Percentiles rank a stretch among this genome's conserved stretches.
phyloP scores from a whole-genome alignment of 768 basidiomycete genomes.

The Tephrocybe sp. region DNA sequence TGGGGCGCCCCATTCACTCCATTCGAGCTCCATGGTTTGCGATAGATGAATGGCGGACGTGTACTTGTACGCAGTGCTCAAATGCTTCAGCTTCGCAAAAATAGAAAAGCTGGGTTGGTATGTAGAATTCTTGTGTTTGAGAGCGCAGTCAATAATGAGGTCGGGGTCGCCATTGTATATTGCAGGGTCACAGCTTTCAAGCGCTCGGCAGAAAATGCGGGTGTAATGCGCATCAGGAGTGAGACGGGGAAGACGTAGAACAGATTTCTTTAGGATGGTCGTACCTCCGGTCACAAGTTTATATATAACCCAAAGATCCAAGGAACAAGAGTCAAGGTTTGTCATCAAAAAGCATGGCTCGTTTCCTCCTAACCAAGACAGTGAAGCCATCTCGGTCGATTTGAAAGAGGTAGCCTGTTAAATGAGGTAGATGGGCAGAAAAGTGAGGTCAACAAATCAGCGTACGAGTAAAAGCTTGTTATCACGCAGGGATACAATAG shows the following conservation, averaged over 20 bases:
- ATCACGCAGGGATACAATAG: too few species aligned
- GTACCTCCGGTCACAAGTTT: not conserved
- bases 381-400: not conserved
- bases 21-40: not conserved
- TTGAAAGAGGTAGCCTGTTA: not conserved
- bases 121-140: too few species aligned
- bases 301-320: slow-evolving; percentile 1
- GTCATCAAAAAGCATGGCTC: slow-evolving; percentile 1
- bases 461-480: too few species aligned
- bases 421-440: not conserved
- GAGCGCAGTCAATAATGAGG: too few species aligned
- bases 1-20: not conserved
- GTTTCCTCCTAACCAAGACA: slow-evolving; percentile 2
- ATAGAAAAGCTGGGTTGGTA: too few species aligned
- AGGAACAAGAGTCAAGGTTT: not conserved
- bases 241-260: slow-evolving; percentile 5
- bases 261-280: slow-evolving; percentile 1
- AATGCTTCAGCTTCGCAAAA: too few species aligned
- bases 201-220: too few species aligned
- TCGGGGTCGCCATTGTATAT: too few species aligned
- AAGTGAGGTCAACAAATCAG: too few species aligned
- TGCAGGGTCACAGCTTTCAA: too few species aligned
- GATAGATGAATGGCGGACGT: too few species aligned
- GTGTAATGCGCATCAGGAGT: not conserved
- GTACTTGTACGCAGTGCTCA: too few species aligned